Percentiles rank a stretch among this genome's conserved stretches.
Evolutionary conservation across 2,329 filamentous ascomycete species (phyloP).

Genomic region (Madurella fahalii): DNA sequence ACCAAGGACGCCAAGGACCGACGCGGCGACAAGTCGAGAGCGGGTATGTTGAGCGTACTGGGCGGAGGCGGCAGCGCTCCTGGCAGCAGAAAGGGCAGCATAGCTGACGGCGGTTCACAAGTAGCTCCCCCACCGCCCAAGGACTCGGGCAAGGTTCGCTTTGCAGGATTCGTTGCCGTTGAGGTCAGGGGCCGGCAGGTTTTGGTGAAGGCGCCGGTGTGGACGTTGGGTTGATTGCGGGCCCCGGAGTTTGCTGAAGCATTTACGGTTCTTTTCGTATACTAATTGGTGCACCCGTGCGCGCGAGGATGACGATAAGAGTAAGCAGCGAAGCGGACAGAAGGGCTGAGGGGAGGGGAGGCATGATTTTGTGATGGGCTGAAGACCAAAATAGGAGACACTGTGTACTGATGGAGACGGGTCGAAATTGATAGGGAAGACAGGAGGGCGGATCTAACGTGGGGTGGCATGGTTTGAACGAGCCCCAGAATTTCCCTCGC

Average conservation of each 20-base stretch:
- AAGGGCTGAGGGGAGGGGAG: background rate
- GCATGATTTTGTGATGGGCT: background rate
- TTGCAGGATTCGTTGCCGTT: constrained; percentile 69
- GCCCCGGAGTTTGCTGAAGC: too few species aligned
- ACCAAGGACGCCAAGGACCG: constrained; percentile 40
- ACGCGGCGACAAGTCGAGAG: constrained; percentile 43
- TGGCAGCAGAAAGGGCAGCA: constrained; percentile 21
- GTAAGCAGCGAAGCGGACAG: background rate
- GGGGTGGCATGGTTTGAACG: background rate
- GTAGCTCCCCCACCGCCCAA: constrained; percentile 31
- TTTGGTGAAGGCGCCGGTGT: constrained; percentile 71
- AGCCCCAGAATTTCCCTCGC: background rate
- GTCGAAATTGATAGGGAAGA: background rate
- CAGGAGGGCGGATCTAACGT: background rate
- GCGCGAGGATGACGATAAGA: background rate
- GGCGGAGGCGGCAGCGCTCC: constrained; percentile 13
- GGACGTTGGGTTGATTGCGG: constrained; percentile 41
- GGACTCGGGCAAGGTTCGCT: constrained; percentile 59
- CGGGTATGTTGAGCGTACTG: constrained; percentile 39
- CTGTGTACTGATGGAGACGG: background rate
- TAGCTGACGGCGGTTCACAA: constrained; percentile 41
- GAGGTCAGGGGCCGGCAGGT: constrained; percentile 75
- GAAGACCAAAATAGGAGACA: background rate
- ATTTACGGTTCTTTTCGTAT: background rate
- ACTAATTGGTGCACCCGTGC: background rate